Conservation (phyloP, 164 flowering plant species). For the Chimonanthus praecox region DNA sequence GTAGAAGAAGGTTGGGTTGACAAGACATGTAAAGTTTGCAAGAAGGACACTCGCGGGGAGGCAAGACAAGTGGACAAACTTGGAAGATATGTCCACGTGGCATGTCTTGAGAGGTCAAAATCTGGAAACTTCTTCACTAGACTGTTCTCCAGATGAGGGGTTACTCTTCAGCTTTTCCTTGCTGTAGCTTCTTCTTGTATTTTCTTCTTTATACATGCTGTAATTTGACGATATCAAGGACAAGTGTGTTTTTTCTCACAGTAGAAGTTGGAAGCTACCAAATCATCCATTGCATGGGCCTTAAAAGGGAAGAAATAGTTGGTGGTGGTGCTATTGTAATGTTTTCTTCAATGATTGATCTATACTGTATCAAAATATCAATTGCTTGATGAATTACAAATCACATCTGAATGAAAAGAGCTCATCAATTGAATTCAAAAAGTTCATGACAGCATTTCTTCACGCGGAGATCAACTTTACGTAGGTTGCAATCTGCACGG, state of each 20-base stretch:
- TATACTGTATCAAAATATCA: too few relatives aligned
- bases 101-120: slow-evolving; percentile 55
- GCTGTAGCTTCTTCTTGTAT: background rate
- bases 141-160: slow-evolving; percentile 47
- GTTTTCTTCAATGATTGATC: too few relatives aligned
- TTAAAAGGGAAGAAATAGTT: too few relatives aligned
- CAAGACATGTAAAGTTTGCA: slow-evolving; percentile 87
- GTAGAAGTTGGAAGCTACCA: too few relatives aligned
- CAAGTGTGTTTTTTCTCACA: background rate
- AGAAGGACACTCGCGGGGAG: slow-evolving; percentile 80
- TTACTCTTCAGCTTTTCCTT: background rate
- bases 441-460: too few relatives aligned
- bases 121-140: slow-evolving; percentile 83
- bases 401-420: too few relatives aligned
- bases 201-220: background rate
- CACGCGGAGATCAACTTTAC: too few relatives aligned
- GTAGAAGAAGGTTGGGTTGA: slow-evolving; percentile 98
- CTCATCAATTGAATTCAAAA: too few relatives aligned
- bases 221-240: background rate
- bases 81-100: slow-evolving; percentile 83
- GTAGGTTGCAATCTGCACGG: too few relatives aligned
- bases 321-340: too few relatives aligned
- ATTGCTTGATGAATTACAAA: too few relatives aligned
- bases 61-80: slow-evolving; percentile 34
- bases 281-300: too few relatives aligned